These are phyloP conservation scores for Rutstroemia sp. DNA, from an alignment of 2,329 filamentous ascomycete genomes.

Conservation along the genomic window DNA sequence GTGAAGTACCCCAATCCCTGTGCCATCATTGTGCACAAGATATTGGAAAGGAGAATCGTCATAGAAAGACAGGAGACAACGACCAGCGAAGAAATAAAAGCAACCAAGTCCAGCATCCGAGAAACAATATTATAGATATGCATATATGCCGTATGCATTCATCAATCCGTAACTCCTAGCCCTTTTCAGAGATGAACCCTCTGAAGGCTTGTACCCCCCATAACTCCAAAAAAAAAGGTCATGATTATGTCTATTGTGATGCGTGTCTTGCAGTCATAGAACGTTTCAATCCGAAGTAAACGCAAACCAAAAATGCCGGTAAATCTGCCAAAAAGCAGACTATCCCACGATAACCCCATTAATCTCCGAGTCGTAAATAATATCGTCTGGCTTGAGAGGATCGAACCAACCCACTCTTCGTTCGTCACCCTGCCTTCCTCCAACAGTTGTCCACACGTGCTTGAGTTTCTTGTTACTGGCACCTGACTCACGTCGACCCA, in stretches of 20 bases:
- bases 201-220: too few species aligned
- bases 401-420: slow-evolving; percentile 30
- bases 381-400: slow-evolving; percentile 25
- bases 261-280: background rate
- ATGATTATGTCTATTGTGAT: background rate
- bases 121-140: too few species aligned
- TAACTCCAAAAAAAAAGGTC: too few species aligned
- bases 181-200: too few species aligned
- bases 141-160: too few species aligned
- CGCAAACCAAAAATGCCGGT: background rate
- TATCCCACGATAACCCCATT: slow-evolving; percentile 10
- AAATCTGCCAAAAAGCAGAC: background rate
- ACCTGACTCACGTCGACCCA: slow-evolving; percentile 48
- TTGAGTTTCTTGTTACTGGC: slow-evolving; percentile 47
- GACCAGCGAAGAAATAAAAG: too few species aligned
- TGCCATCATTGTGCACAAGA: too few species aligned
- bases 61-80: too few species aligned
- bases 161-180: too few species aligned
- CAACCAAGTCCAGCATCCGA: too few species aligned
- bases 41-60: too few species aligned
- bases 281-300: background rate
- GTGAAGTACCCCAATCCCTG: too few species aligned
- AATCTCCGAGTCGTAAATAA: slow-evolving; percentile 25
- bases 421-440: slow-evolving; percentile 53
- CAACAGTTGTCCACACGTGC: slow-evolving; percentile 62